phyloP scores from a whole-genome alignment of 2,329 filamentous ascomycete species.

The Ascochyta fabae region DNA sequence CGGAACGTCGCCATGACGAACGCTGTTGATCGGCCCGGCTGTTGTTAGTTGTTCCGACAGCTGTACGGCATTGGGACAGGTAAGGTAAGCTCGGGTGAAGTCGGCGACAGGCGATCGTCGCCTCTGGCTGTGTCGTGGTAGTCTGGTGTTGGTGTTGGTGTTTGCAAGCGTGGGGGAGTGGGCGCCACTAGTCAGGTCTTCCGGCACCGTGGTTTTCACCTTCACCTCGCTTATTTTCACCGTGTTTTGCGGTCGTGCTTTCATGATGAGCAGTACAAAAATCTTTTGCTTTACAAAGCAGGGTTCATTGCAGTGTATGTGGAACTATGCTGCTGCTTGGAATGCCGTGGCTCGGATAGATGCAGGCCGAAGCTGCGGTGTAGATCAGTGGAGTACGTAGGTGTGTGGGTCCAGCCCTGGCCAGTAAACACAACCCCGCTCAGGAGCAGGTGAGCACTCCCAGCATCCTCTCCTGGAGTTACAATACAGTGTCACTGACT shows the following conservation, averaged over 20 bases:
- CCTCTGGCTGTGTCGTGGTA: background rate
- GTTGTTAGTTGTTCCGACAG: background rate
- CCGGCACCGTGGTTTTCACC: background rate
- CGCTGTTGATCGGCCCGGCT: background rate
- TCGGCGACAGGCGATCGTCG: conserved; percentile 3
- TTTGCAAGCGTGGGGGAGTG: background rate
- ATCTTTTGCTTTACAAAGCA: no score
- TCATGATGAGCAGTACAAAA: no score
- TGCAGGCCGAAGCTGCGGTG: conserved; percentile 1
- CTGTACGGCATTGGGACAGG: background rate
- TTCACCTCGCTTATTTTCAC: background rate
- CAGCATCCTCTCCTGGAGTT: background rate
- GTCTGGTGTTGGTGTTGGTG: background rate
- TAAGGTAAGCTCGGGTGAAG: background rate
- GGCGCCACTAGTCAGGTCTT: background rate
- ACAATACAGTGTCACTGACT: no score
- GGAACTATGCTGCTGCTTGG: no score
- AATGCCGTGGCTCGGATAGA: background rate
- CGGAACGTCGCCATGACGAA: no score
- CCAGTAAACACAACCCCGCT: background rate
- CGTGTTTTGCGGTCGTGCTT: background rate
- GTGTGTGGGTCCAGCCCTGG: background rate
- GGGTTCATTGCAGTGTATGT: no score
- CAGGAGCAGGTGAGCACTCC: background rate
- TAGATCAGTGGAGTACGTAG: conserved; percentile 2